phyloP scores from a whole-genome alignment of 2,329 filamentous ascomycete species.

The Monilinia aucupariae region DNA sequence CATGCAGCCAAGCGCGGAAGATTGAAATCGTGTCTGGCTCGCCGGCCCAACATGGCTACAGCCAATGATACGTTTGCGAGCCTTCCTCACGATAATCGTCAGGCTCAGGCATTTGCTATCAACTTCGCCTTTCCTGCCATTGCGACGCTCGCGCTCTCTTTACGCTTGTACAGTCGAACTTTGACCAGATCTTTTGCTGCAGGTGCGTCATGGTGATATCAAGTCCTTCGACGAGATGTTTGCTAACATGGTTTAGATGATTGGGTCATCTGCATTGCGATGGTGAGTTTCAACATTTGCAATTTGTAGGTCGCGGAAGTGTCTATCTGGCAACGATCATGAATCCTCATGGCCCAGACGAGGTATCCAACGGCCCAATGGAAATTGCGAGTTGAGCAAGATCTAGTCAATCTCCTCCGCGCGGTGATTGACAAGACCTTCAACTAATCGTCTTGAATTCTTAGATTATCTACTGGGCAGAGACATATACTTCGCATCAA shows the following conservation, averaged over 20 bases:
- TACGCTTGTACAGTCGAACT: constrained; percentile 6
- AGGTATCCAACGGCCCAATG: neutral
- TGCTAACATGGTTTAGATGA: neutral
- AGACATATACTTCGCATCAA: constrained; percentile 6
- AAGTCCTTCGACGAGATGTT: neutral
- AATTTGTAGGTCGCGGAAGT: neutral
- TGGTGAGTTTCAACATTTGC: neutral
- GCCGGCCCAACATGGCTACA: neutral
- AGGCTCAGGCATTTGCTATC: neutral
- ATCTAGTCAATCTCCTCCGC: neutral
- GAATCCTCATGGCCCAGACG: neutral
- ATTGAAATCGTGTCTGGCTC: neutral
- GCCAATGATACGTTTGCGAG: neutral
- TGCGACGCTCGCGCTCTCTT: neutral
- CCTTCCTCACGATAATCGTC: constrained; percentile 5
- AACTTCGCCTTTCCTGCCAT: constrained; percentile 4
- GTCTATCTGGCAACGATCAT: neutral
- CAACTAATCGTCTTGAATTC: neutral
- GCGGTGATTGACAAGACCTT: neutral
- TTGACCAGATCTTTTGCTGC: constrained; percentile 6
- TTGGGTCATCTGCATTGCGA: constrained; percentile 7
- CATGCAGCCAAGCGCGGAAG: neutral
- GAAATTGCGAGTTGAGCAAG: neutral
- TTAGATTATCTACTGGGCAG: constrained; percentile 5
- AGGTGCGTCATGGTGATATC: neutral